These are phyloP conservation scores for Hypoxylon sp. DNA, from an alignment of 2,329 filamentous ascomycete genomes.

Conservation along the genomic window DNA sequence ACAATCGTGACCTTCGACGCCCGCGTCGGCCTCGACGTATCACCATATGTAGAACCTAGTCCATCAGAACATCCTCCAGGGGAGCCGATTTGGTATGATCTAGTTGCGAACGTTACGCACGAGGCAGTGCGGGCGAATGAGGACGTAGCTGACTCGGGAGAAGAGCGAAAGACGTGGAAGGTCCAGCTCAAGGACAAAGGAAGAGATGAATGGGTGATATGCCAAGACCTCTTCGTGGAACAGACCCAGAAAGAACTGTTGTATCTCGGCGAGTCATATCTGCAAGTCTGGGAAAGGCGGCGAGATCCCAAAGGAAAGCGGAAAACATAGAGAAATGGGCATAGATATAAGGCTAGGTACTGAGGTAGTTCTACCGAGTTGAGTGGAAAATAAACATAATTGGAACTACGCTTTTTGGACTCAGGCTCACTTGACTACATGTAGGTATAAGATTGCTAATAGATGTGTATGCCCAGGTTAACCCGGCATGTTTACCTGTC, in stretches of 20 bases:
- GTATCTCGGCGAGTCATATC: slow-evolving; percentile 93
- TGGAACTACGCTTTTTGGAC: background rate
- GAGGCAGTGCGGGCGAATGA: slow-evolving; percentile 84
- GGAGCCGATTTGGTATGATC: slow-evolving; percentile 93
- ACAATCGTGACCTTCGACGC: slow-evolving; percentile 98
- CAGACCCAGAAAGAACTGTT: slow-evolving; percentile 89
- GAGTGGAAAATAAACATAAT: slow-evolving; percentile 3
- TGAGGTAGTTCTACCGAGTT: background rate
- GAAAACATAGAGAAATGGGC: slow-evolving; percentile 52
- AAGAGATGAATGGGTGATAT: slow-evolving; percentile 89
- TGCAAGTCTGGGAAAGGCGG: slow-evolving; percentile 96
- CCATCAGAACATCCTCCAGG: slow-evolving; percentile 77
- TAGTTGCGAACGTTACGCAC: slow-evolving; percentile 94
- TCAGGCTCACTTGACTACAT: background rate
- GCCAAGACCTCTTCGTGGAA: slow-evolving; percentile 95
- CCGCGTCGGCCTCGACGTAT: slow-evolving; percentile 83
- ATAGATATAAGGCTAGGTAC: slow-evolving; percentile 1
- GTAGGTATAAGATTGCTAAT: background rate
- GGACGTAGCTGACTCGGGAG: slow-evolving; percentile 89
- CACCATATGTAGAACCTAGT: slow-evolving; percentile 92
- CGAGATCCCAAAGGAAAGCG: slow-evolving; percentile 64
- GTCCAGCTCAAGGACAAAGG: slow-evolving; percentile 88
- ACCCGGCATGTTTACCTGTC: background rate
- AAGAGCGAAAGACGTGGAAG: slow-evolving; percentile 92
- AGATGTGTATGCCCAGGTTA: background rate